phyloP scores from a whole-genome alignment of 768 basidiomycete species.

The Lactarius hengduanensis region DNA sequence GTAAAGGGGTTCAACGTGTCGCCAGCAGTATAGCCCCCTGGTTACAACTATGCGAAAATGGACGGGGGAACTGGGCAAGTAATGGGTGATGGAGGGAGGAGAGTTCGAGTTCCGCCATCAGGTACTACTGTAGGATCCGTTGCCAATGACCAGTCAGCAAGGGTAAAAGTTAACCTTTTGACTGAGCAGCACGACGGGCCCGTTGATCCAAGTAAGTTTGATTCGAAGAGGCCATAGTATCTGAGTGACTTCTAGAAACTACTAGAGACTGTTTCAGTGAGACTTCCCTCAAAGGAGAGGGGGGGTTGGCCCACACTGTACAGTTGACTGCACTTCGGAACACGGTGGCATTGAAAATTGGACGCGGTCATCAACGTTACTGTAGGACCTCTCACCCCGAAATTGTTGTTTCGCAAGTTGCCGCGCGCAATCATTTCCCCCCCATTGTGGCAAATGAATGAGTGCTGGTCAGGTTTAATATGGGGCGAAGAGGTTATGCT shows the following conservation, averaged over 20 bases:
- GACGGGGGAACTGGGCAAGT: background rate
- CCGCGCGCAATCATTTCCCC: background rate
- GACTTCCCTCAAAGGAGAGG: background rate
- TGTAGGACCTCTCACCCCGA: background rate
- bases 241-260: background rate
- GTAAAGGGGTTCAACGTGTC: background rate
- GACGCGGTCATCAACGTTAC: background rate
- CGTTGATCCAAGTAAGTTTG: background rate
- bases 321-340: background rate
- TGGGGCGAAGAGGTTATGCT: background rate
- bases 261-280: accelerated
- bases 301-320: background rate
- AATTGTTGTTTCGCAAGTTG: background rate
- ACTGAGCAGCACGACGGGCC: background rate
- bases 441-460: no score
- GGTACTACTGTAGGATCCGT: no score
- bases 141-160: no score
- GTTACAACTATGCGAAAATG: background rate
- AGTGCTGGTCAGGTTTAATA: background rate
- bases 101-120: no score
- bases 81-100: background rate
- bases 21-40: background rate
- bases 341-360: background rate
- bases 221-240: background rate
- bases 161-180: background rate